phyloP scores from a whole-genome alignment of 768 basidiomycete species.

The Amanita subjunquillea region DNA sequence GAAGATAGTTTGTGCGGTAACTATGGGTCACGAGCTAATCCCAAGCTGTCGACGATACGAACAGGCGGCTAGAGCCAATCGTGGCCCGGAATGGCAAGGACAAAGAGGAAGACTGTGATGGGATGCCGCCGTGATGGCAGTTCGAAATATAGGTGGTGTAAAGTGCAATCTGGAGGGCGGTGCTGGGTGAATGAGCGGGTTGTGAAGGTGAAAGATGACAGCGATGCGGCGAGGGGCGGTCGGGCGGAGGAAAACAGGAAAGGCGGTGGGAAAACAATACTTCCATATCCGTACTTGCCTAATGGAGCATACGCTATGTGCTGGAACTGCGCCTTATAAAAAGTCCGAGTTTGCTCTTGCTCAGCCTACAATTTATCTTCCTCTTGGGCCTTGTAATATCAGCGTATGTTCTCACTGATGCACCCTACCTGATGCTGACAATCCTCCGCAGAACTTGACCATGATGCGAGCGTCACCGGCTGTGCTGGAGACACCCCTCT shows the following conservation, averaged over 20 bases:
- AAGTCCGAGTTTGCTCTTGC: background rate
- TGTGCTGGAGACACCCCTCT: slow-evolving; percentile 1
- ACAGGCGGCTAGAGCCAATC: background rate
- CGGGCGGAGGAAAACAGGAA: background rate
- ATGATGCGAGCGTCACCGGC: background rate
- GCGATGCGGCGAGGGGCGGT: too few species aligned
- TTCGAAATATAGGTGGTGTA: background rate
- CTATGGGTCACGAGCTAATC: background rate
- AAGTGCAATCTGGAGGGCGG: background rate
- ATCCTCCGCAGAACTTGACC: background rate
- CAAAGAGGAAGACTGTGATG: background rate
- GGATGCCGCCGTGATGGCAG: background rate
- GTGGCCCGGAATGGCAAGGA: background rate
- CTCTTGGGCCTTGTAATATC: background rate
- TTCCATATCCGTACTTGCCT: too few species aligned
- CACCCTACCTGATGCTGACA: background rate
- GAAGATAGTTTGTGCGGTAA: slow-evolving; percentile 1
- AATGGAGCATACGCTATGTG: too few species aligned
- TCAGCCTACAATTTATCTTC: background rate
- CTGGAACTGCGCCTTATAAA: background rate
- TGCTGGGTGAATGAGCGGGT: background rate
- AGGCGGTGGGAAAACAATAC: background rate
- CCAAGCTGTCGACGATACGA: slow-evolving; percentile 1
- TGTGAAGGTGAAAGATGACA: background rate
- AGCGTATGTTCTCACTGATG: background rate